These are phyloP conservation scores for Eremomyces bilateralis DNA, from an alignment of 495 filamentous ascomycete species.

Conservation along the genomic window DNA sequence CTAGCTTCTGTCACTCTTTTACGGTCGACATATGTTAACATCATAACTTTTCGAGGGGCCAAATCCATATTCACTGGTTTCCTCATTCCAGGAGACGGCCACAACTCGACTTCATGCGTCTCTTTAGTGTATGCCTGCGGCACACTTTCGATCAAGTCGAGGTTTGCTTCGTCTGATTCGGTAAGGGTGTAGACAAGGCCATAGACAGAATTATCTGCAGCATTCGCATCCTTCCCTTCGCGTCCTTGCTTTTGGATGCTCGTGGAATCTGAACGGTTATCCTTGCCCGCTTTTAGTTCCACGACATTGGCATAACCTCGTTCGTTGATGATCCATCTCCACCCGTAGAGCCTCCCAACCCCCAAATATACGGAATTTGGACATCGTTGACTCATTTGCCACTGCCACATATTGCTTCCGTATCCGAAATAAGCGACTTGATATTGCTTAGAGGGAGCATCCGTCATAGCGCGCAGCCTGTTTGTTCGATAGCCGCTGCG, in stretches of 20 bases:
- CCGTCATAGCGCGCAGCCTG: too few relatives aligned
- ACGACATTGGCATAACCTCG: constrained; percentile 52
- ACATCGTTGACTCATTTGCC: constrained; percentile 45
- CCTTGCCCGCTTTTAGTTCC: too few relatives aligned
- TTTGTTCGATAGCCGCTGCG: too few relatives aligned
- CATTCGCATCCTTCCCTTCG: constrained; percentile 1
- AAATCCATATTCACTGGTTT: background rate
- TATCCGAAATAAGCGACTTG: constrained; percentile 71
- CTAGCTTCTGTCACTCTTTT: constrained; percentile 17
- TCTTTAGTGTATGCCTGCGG: constrained; percentile 30
- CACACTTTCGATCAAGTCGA: constrained; percentile 38
- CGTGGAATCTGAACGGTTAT: too few relatives aligned
- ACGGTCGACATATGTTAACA: constrained; percentile 39
- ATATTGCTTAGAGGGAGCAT: too few relatives aligned
- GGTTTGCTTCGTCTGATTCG: constrained; percentile 21
- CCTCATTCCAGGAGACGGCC: constrained; percentile 10
- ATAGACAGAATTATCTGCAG: constrained; percentile 16
- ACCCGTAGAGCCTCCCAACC: constrained; percentile 26
- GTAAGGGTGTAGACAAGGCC: constrained; percentile 31
- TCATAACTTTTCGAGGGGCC: constrained; percentile 7
- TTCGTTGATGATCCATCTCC: constrained; percentile 44
- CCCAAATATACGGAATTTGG: constrained; percentile 26
- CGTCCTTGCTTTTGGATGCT: background rate
- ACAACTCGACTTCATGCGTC: constrained; percentile 19
- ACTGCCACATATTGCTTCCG: constrained; percentile 46